These are phyloP conservation scores for Moniliella sp. DNA, from an alignment of 1,284 basidiomycete species.

Conservation along the genomic window DNA sequence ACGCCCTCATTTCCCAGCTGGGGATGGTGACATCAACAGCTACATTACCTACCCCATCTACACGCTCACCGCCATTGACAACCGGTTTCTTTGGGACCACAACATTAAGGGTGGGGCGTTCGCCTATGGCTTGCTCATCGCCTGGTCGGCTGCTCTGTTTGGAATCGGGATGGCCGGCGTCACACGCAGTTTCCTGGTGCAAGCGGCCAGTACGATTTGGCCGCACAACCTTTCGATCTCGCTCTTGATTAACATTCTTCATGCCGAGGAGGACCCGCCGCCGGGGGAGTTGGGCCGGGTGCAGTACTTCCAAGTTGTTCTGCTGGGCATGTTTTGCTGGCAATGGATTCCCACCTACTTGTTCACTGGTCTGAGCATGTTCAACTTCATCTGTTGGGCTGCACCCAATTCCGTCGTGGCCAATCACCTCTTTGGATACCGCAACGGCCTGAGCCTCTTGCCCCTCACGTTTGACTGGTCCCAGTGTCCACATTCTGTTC, in stretches of 20 bases:
- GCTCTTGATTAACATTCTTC: constrained; percentile 71
- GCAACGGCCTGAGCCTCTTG: constrained; percentile 13
- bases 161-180: constrained; percentile 24
- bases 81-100: not conserved
- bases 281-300: constrained; percentile 4
- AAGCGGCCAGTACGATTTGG: constrained; percentile 9
- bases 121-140: not conserved
- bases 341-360: constrained; percentile 48
- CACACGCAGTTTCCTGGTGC: constrained; percentile 18
- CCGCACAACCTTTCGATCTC: constrained; percentile 54
- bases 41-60: not conserved
- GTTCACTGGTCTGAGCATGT: constrained; percentile 35
- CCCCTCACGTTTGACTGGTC: constrained; percentile 22
- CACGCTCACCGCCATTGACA: not conserved
- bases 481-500: constrained; percentile 10
- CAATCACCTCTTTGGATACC: constrained; percentile 23
- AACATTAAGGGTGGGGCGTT: not conserved
- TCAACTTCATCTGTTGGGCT: constrained; percentile 5
- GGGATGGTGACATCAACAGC: not conserved
- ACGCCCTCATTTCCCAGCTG: not conserved
- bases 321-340: constrained; percentile 11
- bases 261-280: constrained; percentile 51
- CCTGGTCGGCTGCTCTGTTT: constrained; percentile 6
- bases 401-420: constrained; percentile 13
- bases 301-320: constrained; percentile 15